phyloP scores from a whole-genome alignment of 805 yeast genomes.

The Pichia cephalocereana region DNA sequence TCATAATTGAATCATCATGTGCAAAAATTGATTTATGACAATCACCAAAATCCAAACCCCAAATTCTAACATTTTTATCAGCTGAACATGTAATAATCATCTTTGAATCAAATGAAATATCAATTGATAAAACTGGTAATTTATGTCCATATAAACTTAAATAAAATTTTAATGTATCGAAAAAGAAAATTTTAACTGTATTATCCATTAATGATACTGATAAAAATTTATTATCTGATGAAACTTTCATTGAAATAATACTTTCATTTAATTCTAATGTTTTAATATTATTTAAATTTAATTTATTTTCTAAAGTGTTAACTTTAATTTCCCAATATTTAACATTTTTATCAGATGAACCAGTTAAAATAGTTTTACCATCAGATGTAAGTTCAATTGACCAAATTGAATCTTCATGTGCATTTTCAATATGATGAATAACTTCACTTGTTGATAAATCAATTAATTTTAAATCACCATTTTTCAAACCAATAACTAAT shows the following conservation, averaged over 20 bases:
- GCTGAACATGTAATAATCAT: constrained; percentile 89
- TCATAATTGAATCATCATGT: constrained; percentile 93
- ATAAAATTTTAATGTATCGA: constrained; percentile 80
- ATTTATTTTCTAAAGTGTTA: constrained; percentile 45
- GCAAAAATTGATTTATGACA: constrained; percentile 96
- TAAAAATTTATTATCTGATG: constrained; percentile 68
- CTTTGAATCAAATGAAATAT: constrained; percentile 83
- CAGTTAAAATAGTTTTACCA: constrained; percentile 79
- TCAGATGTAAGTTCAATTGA: constrained; percentile 79
- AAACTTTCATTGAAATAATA: constrained; percentile 65
- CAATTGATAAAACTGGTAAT: constrained; percentile 87
- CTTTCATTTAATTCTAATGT: constrained; percentile 85
- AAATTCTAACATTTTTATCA: constrained; percentile 91
- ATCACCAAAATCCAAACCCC: constrained; percentile 99
- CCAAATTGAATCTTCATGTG: constrained; percentile 79
- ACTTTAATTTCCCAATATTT: constrained; percentile 83
- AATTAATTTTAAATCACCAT: constrained; percentile 74
- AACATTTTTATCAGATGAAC: constrained; percentile 86
- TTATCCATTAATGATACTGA: constrained; percentile 85
- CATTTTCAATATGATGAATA: constrained; percentile 59
- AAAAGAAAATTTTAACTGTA: constrained; percentile 90
- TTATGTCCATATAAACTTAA: constrained; percentile 92
- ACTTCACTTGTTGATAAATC: constrained; percentile 79
- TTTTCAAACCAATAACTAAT: constrained; percentile 80
- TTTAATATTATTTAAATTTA: constrained; percentile 63